A percentile compares a stretch with the other conserved stretches of the same genome.
Conservation (phyloP, 495 filamentous ascomycete species). For the Penicillium samsonianum region DNA sequence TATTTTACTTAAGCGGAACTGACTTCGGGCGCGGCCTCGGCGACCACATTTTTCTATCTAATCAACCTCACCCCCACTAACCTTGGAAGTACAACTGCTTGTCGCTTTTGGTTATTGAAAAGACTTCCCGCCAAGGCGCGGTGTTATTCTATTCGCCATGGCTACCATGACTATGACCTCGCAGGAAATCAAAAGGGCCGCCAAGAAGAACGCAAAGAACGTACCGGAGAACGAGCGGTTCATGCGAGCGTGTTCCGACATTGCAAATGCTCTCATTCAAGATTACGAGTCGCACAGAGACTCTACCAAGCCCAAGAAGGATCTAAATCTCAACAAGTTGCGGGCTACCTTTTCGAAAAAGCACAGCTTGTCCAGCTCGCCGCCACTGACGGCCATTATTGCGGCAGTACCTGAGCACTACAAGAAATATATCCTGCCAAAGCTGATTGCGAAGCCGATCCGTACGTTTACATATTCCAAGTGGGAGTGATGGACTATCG, state of each 20-base stretch:
- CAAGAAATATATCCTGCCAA: slow-evolving; percentile 97
- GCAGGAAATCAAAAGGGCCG: slow-evolving; percentile 48
- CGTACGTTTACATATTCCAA: slow-evolving; percentile 48
- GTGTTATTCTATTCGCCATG: slow-evolving; percentile 46
- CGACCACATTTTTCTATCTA: slow-evolving; percentile 32
- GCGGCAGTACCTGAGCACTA: slow-evolving; percentile 97
- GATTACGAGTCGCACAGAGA: slow-evolving; percentile 81
- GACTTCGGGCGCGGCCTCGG: slow-evolving; percentile 35
- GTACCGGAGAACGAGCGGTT: slow-evolving; percentile 91
- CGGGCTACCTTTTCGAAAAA: slow-evolving; percentile 89
- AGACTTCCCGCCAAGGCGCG: slow-evolving; percentile 7
- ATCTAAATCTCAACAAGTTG: slow-evolving; percentile 90
- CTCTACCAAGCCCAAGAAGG: slow-evolving; percentile 67
- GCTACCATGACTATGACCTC: slow-evolving; percentile 64
- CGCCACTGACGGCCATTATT: slow-evolving; percentile 94
- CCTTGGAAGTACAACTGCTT: slow-evolving; percentile 1
- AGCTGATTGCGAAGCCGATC: slow-evolving; percentile 94
- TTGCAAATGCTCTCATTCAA: slow-evolving; percentile 88
- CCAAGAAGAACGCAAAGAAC: slow-evolving; percentile 70
- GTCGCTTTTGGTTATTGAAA: not conserved
- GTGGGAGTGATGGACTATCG: not conserved
- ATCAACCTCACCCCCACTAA: slow-evolving; percentile 25
- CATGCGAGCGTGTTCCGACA: slow-evolving; percentile 90
- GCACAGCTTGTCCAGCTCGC: slow-evolving; percentile 79
- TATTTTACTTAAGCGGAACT: slow-evolving; percentile 47